Conservation (phyloP, 768 basidiomycete species). For the Lactarius akahatsu region DNA sequence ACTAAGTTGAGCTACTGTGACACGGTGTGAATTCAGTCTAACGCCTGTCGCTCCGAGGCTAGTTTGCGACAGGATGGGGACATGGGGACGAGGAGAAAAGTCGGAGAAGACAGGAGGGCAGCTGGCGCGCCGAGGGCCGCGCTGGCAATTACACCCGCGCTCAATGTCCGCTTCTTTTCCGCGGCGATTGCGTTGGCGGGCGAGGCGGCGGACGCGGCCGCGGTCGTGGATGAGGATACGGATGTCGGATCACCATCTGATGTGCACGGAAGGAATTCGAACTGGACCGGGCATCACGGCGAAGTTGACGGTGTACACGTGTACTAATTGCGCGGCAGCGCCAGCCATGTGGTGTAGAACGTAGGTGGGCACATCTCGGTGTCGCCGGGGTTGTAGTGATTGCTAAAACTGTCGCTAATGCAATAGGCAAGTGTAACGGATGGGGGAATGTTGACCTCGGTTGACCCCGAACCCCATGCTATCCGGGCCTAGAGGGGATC, state of each 20-base stretch:
- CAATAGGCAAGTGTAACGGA: too few species aligned
- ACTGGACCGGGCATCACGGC: not conserved
- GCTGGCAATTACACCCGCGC: not conserved
- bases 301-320: constrained; percentile 1
- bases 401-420: too few species aligned
- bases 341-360: not conserved
- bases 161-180: not conserved
- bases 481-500: not conserved
- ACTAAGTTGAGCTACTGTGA: too few species aligned
- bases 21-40: too few species aligned
- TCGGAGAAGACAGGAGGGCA: not conserved
- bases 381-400: too few species aligned
- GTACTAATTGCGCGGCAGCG: not conserved
- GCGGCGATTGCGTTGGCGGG: not conserved
- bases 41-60: too few species aligned
- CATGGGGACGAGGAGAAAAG: too few species aligned
- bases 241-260: not conserved
- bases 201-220: not conserved
- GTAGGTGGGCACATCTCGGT: not conserved
- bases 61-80: too few species aligned
- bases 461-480: not conserved
- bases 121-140: not conserved
- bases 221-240: not conserved
- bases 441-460: too few species aligned
- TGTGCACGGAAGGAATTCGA: not conserved